Base-by-base conservation (phyloP, 2,329 filamentous ascomycete genomes). In the Stagonosporopsis vannaccii region DNA sequence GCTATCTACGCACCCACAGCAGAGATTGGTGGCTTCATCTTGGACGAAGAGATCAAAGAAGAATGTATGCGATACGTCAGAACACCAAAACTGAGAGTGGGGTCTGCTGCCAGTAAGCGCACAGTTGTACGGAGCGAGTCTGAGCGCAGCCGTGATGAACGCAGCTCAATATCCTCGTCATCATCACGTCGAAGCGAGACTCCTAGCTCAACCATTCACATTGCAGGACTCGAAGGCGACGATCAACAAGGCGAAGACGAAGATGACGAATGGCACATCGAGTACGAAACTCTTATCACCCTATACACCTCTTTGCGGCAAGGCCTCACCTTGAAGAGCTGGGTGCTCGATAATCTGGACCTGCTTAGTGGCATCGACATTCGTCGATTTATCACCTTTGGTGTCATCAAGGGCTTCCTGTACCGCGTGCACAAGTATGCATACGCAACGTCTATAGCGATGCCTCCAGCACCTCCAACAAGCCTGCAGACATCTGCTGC, bases 401-500 rank as follows among this genome's bases (percentile, higher is more conserved):
- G 94, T 54, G 85, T 97, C 56, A 96, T 98, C 75, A 98, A 98
- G 78, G 93, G 94, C 15, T 90, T 96, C 65, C 79, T 99, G 22
- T 97, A 97, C 76, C 87, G 95, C 30, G 89, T 97, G 36, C 92
- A 98, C 78, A 96, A 95, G 74, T 96, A 96, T 72, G 90, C 92
- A 25, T 85, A 96, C 51, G 85, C 84, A 12, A 69, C 62, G 4
- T 65, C 59, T 2, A 60, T 60, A 1, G 37, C 22, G 8, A 25
- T 72, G 6, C 66, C 70, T 15, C 65, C 69, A 7, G 70, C 68
- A 8, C 68, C 68, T 37, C 69, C 70, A 4, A 65, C 67, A 3
- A 67, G 65, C 19, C 55, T 72, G 4, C 64, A 68, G 30, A 63
- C 64, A 8, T 62, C 59, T 17, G 54, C 65, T 9, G 59, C 60